phyloP scores from a whole-genome alignment of 768 basidiomycete species.

The Boletus barrowsii region DNA sequence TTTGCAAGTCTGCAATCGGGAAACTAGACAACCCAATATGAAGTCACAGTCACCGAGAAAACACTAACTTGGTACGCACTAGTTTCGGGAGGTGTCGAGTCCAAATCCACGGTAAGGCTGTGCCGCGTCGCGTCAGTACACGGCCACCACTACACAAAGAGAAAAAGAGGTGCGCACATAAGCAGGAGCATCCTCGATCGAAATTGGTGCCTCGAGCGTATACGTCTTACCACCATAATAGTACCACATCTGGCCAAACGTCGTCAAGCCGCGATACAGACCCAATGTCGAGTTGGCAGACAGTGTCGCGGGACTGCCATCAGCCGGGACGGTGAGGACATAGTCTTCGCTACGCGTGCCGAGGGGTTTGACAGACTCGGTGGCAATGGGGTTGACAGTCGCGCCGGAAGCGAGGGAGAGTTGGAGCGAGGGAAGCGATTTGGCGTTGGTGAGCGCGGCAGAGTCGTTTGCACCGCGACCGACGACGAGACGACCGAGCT shows the following conservation, averaged over 20 bases:
- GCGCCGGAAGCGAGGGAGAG: conserved; percentile 24
- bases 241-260: conserved; percentile 56
- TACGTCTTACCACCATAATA: conserved; percentile 34
- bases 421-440: conserved; percentile 23
- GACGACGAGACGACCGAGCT: conserved; percentile 39
- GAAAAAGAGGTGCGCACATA: conserved; percentile 31
- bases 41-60: not conserved
- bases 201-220: conserved; percentile 37
- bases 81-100: conserved; percentile 48
- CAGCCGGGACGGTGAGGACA: conserved; percentile 35
- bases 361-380: conserved; percentile 35
- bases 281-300: conserved; percentile 48
- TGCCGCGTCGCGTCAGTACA: not conserved
- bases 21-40: conserved; percentile 25
- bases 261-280: conserved; percentile 50
- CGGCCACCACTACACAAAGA: not conserved
- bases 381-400: conserved; percentile 27
- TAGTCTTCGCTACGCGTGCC: conserved; percentile 46
- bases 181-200: conserved; percentile 45
- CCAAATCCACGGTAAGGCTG: conserved; percentile 40
- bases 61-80: conserved; percentile 19
- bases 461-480: conserved; percentile 37
- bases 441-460: conserved; percentile 24
- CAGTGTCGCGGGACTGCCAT: conserved; percentile 37
- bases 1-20: conserved; percentile 36